Percentiles rank a stretch among this genome's conserved stretches.
These are phyloP conservation scores for Lodderomyces theae DNA, from an alignment of 1,139 yeast genomes.

Conservation along the genomic window DNA sequence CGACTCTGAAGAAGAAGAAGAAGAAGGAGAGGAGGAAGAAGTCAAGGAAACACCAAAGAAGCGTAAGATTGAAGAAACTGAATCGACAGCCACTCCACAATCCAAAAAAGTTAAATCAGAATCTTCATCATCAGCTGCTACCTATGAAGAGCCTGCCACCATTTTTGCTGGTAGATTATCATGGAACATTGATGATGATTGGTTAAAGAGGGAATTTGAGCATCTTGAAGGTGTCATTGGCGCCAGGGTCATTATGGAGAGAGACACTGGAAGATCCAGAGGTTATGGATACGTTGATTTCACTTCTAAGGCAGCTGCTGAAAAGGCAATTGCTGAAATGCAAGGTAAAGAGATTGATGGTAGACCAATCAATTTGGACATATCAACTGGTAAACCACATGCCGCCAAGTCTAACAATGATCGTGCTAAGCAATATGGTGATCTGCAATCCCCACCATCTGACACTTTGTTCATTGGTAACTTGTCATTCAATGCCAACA, in stretches of 20 bases:
- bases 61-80: conserved; percentile 13
- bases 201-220: conserved; percentile 87
- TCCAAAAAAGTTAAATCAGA: conserved; percentile 39
- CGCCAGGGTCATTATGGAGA: conserved; percentile 93
- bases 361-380: conserved; percentile 90
- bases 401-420: conserved; percentile 51
- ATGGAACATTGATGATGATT: conserved; percentile 94
- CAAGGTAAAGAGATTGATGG: conserved; percentile 97
- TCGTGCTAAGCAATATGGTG: conserved; percentile 89
- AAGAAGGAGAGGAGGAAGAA: conserved; percentile 16
- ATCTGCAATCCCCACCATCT: conserved; percentile 84
- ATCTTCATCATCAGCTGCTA: conserved; percentile 32
- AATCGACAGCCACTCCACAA: conserved; percentile 1
- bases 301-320: conserved; percentile 71
- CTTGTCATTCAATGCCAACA: conserved; percentile 83
- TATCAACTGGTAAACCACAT: conserved; percentile 82
- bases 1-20: conserved; percentile 27
- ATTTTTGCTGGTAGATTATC: conserved; percentile 95
- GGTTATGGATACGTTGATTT: conserved; percentile 99
- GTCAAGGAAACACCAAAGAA: conserved; percentile 6
- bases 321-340: conserved; percentile 80
- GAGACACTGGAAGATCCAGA: conserved; percentile 89
- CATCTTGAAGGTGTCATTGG: conserved; percentile 73
- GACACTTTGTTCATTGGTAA: conserved; percentile 96
- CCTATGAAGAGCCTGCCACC: conserved; percentile 70